phyloP scores from a whole-genome alignment of 2,329 filamentous ascomycete genomes.

The Herpomyces periplanetae region DNA sequence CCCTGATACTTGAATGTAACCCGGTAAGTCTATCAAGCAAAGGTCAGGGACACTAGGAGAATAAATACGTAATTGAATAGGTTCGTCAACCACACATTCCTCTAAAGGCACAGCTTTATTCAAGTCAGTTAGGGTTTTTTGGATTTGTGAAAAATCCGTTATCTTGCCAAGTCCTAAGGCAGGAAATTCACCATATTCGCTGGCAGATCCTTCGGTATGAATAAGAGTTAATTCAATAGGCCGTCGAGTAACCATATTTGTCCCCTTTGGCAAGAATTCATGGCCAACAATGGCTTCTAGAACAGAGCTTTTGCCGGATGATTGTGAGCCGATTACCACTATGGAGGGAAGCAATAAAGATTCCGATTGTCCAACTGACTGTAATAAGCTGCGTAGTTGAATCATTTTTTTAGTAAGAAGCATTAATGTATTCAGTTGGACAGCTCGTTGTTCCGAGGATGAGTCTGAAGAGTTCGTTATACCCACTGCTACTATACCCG shows the following conservation, averaged over 20 bases:
- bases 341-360: constrained; percentile 68
- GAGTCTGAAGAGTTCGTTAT: too few relatives aligned
- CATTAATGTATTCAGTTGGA: constrained; percentile 96
- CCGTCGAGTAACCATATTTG: constrained; percentile 84
- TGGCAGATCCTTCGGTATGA: constrained; percentile 52
- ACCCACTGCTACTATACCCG: too few relatives aligned
- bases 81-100: constrained; percentile 80
- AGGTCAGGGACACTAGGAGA: constrained; percentile 82
- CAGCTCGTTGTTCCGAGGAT: constrained; percentile 20
- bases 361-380: constrained; percentile 64
- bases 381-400: constrained; percentile 66
- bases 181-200: constrained; percentile 86
- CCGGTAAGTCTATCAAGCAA: constrained; percentile 74
- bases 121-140: constrained; percentile 67
- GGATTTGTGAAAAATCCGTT: constrained; percentile 62
- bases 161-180: constrained; percentile 60
- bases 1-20: constrained; percentile 82
- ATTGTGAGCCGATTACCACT: constrained; percentile 95
- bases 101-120: constrained; percentile 65
- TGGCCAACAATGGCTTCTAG: constrained; percentile 87
- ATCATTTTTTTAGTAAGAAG: constrained; percentile 97
- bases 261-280: constrained; percentile 87
- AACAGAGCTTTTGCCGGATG: constrained; percentile 88
- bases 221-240: constrained; percentile 86
- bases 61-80: constrained; percentile 76